phyloP scores from a whole-genome alignment of 2,329 filamentous ascomycete genomes.

The Apiospora marii region DNA sequence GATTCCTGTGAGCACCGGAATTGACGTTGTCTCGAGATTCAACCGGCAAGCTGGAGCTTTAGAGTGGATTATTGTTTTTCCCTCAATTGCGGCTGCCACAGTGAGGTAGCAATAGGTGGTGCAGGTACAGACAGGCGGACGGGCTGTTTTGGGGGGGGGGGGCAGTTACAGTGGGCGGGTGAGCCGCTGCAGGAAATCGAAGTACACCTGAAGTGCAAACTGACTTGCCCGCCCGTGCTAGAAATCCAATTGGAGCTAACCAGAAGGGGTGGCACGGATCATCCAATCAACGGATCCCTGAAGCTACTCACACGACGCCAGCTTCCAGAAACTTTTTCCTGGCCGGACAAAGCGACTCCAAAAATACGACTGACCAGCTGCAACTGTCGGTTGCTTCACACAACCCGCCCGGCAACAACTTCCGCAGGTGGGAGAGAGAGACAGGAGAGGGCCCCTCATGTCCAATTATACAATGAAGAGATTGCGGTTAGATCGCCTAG shows the following conservation, averaged over 20 bases:
- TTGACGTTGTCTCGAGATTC: constrained; percentile 22
- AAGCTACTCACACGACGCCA: constrained; percentile 25
- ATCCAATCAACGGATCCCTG: constrained; percentile 22
- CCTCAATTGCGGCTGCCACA: not conserved
- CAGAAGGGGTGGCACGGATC: constrained; percentile 9
- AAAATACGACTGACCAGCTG: constrained; percentile 19
- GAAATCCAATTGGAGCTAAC: constrained; percentile 12
- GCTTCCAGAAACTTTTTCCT: constrained; percentile 31
- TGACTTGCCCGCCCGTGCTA: not conserved
- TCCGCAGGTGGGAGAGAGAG: constrained; percentile 22
- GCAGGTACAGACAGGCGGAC: not conserved
- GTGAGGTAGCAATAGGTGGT: not conserved
- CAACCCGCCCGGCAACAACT: constrained; percentile 27
- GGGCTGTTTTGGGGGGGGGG: not conserved
- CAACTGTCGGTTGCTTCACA: constrained; percentile 17
- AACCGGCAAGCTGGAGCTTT: constrained; percentile 7
- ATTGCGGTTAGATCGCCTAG: constrained; percentile 66
- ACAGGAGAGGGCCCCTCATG: constrained; percentile 4
- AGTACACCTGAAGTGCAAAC: not conserved
- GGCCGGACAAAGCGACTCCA: constrained; percentile 17
- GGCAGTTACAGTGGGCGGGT: not conserved
- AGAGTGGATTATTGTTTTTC: constrained; percentile 24
- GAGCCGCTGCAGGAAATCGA: not conserved
- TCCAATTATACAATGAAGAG: constrained; percentile 60
- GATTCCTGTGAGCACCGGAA: constrained; percentile 7